These are phyloP conservation scores for Botrytis fragariae DNA, from an alignment of 2,329 filamentous ascomycete genomes.

Conservation along the genomic window DNA sequence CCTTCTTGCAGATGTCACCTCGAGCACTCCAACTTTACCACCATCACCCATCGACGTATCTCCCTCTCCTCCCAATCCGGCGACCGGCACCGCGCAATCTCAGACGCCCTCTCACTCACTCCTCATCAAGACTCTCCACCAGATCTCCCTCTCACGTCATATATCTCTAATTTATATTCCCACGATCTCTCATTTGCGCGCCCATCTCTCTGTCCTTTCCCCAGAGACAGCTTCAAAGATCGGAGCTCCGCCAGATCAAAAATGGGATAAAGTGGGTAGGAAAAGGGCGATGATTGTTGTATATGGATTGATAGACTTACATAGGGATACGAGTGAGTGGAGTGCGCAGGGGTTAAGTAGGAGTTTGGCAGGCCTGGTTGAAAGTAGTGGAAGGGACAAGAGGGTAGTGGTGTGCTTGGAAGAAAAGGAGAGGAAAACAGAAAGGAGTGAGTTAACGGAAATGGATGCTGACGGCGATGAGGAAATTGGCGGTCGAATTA, in stretches of 20 bases:
- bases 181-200: slow-evolving; percentile 73
- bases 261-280: slow-evolving; percentile 20
- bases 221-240: slow-evolving; percentile 17
- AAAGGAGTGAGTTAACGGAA: neutral
- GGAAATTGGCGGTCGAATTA: neutral
- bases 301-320: slow-evolving; percentile 64
- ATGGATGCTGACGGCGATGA: neutral
- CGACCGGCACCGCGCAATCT: neutral
- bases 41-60: slow-evolving; percentile 16
- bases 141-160: slow-evolving; percentile 65
- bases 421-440: slow-evolving; percentile 37
- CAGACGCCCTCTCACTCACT: slow-evolving; percentile 43
- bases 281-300: slow-evolving; percentile 48
- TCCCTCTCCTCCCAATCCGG: neutral
- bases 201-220: slow-evolving; percentile 59
- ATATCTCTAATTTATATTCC: slow-evolving; percentile 71
- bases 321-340: slow-evolving; percentile 69
- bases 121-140: slow-evolving; percentile 63
- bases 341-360: slow-evolving; percentile 69
- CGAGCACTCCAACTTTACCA: slow-evolving; percentile 17
- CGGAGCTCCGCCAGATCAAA: slow-evolving; percentile 1
- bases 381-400: slow-evolving; percentile 51
- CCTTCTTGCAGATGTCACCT: slow-evolving; percentile 49
- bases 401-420: slow-evolving; percentile 51
- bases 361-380: slow-evolving; percentile 61